Evolutionary conservation across 257 asterid genomes (phyloP), one percentile per base, ranked within the genome.

Genomic region (Scutellaria galericulata): DNA sequence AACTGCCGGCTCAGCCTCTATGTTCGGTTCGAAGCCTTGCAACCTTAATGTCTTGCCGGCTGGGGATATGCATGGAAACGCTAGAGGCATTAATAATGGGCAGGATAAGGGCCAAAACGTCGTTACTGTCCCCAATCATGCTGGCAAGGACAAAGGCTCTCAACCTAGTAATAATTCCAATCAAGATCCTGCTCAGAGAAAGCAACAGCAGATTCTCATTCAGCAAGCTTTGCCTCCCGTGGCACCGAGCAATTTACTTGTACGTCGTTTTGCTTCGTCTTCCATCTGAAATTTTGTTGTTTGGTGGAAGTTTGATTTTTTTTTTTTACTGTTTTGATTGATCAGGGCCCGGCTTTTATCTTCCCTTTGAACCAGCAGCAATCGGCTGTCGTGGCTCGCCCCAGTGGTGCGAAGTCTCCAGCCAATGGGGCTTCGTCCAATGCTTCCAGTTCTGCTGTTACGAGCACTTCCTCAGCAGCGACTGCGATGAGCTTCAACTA

Each of bases 351-450:
- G 7, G 73, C 97, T 64, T 95, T 90, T 60, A 88, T 95, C 77
- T 88, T 92, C 77, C 99, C 99, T 7, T 15, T 95, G 73, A 92
- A 76, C 72, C 99, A 95, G 84, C 99, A 95, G 40, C 98, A 87
- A 40, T 80, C 88, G 1, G 90, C 89, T 0, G 78, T 78, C n/a
- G 89, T 89, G 1, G 87, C 92, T 24, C 84, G 86, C 15, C 88
- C 95, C 0, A 79, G 79, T 4, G 65, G 85, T 1, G 65, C 75
- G 0, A 84, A 81, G 53, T 35, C 82, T 9, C 74, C 74, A 0
- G 27, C 83, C 9, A 48, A 70, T 9, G 85, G 79, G 9, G 48
- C 77, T 0, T 56, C 92, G 1, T 41, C 88, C 9, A 83, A 72
- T 50, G 40, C 83, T 24, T 39, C 86, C 2, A 72, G 73, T 70